Conservation (phyloP, 176 grass and related monocot genomes). For the Aegilops bicornis region DNA sequence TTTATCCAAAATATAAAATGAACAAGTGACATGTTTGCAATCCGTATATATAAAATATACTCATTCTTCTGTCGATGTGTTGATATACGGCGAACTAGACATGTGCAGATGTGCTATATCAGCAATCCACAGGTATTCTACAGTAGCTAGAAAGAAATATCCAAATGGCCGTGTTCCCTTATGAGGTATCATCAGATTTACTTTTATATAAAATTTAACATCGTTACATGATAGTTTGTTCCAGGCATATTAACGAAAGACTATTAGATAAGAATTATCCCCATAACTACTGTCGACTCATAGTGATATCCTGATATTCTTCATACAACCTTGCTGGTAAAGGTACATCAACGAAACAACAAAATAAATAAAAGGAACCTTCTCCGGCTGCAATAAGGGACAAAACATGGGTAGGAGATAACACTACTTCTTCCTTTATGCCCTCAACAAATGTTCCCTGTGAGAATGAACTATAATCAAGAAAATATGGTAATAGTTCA, state of each 20-base stretch:
- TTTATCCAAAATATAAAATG: neutral
- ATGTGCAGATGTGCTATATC: neutral
- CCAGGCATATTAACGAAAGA: neutral
- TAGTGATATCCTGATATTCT: slow-evolving; percentile 18
- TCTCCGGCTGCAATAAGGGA: slow-evolving; percentile 98
- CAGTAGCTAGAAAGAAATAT: neutral
- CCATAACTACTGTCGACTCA: neutral
- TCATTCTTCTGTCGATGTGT: neutral
- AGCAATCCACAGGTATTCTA: neutral
- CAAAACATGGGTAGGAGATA: slow-evolving; percentile 95
- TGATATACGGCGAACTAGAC: slow-evolving; percentile 7
- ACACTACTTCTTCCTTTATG: slow-evolving; percentile 99
- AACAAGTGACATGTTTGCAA: neutral
- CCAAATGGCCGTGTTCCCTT: neutral
- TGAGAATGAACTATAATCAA: slow-evolving; percentile 18
- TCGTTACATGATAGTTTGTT: slow-evolving; percentile 1
- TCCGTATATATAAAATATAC: slow-evolving; percentile 4
- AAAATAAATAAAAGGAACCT: slow-evolving; percentile 54
- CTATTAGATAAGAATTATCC: slow-evolving; percentile 10
- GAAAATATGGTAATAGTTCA: neutral
- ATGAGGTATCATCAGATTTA: neutral
- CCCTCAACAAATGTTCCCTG: slow-evolving; percentile 99
- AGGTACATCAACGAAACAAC: neutral
- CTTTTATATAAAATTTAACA: slow-evolving; percentile 6
- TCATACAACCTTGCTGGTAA: neutral